Conservation (phyloP, 345 rosid genomes). For the Excoecaria cochinchinensis region DNA sequence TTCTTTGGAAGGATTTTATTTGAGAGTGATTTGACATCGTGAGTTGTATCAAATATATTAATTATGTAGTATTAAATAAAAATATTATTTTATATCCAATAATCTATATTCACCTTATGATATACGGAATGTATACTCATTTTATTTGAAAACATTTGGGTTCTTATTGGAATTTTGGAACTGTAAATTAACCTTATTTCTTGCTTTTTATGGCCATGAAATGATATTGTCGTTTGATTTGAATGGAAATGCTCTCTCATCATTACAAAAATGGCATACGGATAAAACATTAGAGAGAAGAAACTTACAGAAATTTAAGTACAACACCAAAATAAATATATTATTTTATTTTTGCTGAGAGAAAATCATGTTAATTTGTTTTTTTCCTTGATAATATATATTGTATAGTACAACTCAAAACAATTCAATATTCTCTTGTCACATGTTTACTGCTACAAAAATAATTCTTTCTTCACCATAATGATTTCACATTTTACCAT, state of each 20-base stretch:
- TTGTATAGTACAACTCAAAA: neutral
- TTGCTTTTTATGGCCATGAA: neutral
- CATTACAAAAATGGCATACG: neutral
- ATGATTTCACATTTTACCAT: neutral
- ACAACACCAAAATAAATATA: neutral
- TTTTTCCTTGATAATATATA: neutral
- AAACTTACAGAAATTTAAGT: neutral
- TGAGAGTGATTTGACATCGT: too few relatives aligned
- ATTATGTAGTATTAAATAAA: too few relatives aligned
- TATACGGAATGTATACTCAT: too few relatives aligned
- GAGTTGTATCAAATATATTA: too few relatives aligned
- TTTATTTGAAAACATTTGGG: neutral
- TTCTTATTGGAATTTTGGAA: neutral
- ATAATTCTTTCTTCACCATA: neutral
- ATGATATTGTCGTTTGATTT: neutral
- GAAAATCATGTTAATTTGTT: too few relatives aligned
- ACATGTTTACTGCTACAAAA: neutral
- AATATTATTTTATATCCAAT: too few relatives aligned
- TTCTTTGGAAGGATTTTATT: too few relatives aligned
- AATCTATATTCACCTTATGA: too few relatives aligned
- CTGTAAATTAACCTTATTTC: neutral
- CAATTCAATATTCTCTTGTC: neutral
- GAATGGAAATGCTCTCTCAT: neutral
- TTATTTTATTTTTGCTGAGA: too few relatives aligned
- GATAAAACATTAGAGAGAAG: neutral